Percentiles rank a stretch among this genome's conserved stretches.
Evolutionary conservation across 179 eudicot genomes (phyloP).

Genomic region (Beta corolliflora): DNA sequence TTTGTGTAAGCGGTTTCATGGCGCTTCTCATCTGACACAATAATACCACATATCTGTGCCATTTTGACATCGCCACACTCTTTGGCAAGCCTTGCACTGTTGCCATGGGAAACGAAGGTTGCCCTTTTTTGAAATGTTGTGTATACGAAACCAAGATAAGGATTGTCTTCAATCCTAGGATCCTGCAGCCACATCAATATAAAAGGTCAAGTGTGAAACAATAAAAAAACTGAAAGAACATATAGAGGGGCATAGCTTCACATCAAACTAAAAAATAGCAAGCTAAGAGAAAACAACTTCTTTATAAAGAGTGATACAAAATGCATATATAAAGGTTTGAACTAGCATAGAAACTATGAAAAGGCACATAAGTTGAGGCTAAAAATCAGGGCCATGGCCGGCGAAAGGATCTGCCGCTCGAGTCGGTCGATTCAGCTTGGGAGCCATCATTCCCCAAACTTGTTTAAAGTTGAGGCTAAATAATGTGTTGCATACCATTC

Average conservation of each 20-base stretch:
- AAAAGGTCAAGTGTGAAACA: not conserved
- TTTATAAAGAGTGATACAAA: too few relatives aligned
- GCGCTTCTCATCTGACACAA: slow-evolving; percentile 38
- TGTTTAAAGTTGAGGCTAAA: too few relatives aligned
- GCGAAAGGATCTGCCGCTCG: too few relatives aligned
- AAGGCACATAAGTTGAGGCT: too few relatives aligned
- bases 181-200: too few relatives aligned
- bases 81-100: slow-evolving; percentile 39
- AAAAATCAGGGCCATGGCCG: too few relatives aligned
- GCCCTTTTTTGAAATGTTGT: too few relatives aligned
- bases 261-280: not conserved
- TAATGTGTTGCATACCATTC: too few relatives aligned
- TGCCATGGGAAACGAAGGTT: slow-evolving; percentile 34
- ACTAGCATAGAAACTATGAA: not conserved
- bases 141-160: too few relatives aligned
- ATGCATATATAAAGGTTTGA: not conserved
- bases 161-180: too few relatives aligned
- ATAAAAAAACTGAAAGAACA: not conserved
- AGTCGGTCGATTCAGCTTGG: too few relatives aligned
- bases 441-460: too few relatives aligned
- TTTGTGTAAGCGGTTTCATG: slow-evolving; percentile 37
- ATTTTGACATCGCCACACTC: slow-evolving; percentile 36
- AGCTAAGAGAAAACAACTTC: not conserved
- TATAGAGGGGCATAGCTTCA: not conserved
- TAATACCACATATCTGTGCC: slow-evolving; percentile 36